Evolutionary conservation across 2,329 filamentous ascomycete species (phyloP).

Genomic region (Chaetomiaceae sp.): DNA sequence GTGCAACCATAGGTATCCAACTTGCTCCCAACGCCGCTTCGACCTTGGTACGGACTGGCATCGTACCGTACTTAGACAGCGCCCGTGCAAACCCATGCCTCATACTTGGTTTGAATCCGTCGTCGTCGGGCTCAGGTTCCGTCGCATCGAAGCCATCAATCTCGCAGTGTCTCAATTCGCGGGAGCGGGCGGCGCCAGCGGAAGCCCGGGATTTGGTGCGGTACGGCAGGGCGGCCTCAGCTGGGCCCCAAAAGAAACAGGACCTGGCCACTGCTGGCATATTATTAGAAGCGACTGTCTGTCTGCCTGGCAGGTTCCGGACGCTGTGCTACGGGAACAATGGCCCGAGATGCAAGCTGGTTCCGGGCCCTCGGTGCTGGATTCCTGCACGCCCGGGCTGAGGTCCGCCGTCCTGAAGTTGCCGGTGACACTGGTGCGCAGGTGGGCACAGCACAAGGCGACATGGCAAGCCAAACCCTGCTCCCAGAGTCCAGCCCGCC

Average conservation of each 20-base stretch:
- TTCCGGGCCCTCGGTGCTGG: constrained; percentile 12
- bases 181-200: neutral
- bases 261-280: no score
- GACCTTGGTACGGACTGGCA: no score
- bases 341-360: constrained; percentile 1
- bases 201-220: neutral
- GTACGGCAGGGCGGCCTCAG: neutral
- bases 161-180: neutral
- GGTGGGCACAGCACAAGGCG: neutral
- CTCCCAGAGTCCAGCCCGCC: constrained; percentile 1
- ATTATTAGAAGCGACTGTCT: constrained; percentile 11
- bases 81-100: constrained; percentile 1
- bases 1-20: neutral
- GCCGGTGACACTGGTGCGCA: no score
- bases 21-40: neutral
- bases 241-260: constrained; percentile 1
- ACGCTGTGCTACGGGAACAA: neutral
- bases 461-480: constrained; percentile 7
- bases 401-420: no score
- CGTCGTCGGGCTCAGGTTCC: no score
- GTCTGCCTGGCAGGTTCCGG: constrained; percentile 3
- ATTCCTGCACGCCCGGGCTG: no score
- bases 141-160: neutral
- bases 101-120: neutral
- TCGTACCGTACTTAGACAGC: neutral